Percentiles rank a stretch among this genome's conserved stretches.
phyloP scores from a whole-genome alignment of 164 flowering plant genomes.

The Vitis riparia region DNA sequence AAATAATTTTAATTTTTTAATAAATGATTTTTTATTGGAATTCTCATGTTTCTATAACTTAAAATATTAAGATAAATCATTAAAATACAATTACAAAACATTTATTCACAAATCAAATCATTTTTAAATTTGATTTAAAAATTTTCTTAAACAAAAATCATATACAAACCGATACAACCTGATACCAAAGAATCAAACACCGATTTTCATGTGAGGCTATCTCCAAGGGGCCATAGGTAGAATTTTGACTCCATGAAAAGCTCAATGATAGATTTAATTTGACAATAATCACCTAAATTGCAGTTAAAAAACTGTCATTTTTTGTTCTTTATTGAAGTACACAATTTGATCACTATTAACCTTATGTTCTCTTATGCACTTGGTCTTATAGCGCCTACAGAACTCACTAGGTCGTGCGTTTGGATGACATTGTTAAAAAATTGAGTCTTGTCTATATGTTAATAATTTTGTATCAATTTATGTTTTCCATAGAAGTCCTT shows the following conservation, averaged over 20 bases:
- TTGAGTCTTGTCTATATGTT: too few relatives aligned
- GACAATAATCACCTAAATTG: conserved; percentile 33
- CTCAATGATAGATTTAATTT: conserved; percentile 42
- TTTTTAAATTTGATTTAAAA: too few relatives aligned
- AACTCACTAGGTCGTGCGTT: conserved; percentile 46
- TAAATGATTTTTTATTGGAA: too few relatives aligned
- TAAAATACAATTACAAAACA: too few relatives aligned
- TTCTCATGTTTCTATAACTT: too few relatives aligned
- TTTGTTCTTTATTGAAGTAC: conserved; percentile 24
- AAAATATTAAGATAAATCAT: too few relatives aligned
- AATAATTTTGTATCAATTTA: too few relatives aligned
- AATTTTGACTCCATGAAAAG: conserved; percentile 72
- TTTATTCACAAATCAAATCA: too few relatives aligned
- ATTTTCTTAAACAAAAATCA: too few relatives aligned
- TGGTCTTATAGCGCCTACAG: conserved; percentile 69
- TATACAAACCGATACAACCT: conserved; percentile 49
- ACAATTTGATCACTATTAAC: conserved; percentile 55
- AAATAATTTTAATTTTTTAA: too few relatives aligned
- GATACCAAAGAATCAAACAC: conserved; percentile 75
- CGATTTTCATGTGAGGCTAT: conserved; percentile 77
- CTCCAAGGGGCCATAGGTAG: conserved; percentile 86
- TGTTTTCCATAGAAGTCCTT: too few relatives aligned
- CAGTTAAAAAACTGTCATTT: conserved; percentile 56
- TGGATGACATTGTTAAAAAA: conserved; percentile 4
- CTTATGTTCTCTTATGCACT: conserved; percentile 47